Evolutionary conservation across 768 basidiomycete genomes (phyloP).

Genomic region (Tulasnella sp.): DNA sequence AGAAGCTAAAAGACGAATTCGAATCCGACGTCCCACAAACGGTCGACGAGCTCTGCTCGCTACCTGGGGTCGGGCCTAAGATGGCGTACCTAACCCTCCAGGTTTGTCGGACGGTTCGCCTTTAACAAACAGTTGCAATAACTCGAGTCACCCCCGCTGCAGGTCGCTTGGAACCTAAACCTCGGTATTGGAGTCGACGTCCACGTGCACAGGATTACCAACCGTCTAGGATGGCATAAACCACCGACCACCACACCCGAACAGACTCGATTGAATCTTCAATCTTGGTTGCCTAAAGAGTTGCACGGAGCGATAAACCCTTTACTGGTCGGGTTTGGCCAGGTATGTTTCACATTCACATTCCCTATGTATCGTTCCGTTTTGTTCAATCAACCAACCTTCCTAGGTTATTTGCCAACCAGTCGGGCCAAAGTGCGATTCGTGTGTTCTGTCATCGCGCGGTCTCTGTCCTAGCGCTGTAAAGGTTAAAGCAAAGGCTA

Average conservation of each 20-base stretch:
- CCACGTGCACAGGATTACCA: slow-evolving; percentile 93
- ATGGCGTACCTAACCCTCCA: slow-evolving; percentile 88
- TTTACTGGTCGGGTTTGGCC: slow-evolving; percentile 76
- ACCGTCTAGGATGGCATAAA: slow-evolving; percentile 87
- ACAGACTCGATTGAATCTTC: slow-evolving; percentile 70
- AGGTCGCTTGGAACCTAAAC: slow-evolving; percentile 82
- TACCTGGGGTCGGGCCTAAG: slow-evolving; percentile 92
- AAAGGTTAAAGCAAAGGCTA: slow-evolving; percentile 15
- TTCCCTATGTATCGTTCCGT: neutral
- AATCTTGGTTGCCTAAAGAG: slow-evolving; percentile 76
- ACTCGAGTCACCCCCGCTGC: slow-evolving; percentile 26
- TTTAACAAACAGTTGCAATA: neutral
- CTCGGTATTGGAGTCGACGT: slow-evolving; percentile 92
- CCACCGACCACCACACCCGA: slow-evolving; percentile 79
- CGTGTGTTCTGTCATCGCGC: slow-evolving; percentile 48
- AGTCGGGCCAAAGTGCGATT: slow-evolving; percentile 54
- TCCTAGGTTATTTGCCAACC: slow-evolving; percentile 59
- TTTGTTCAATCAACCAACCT: neutral
- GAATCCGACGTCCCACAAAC: slow-evolving; percentile 83
- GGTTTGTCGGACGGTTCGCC: slow-evolving; percentile 27
- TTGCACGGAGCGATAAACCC: slow-evolving; percentile 70
- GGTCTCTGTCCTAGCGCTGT: slow-evolving; percentile 62
- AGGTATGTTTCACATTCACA: slow-evolving; percentile 38
- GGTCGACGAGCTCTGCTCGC: slow-evolving; percentile 74
- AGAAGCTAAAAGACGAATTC: slow-evolving; percentile 60